phyloP scores from a whole-genome alignment of 106 monocot genomes.

The Cymbidium sinense region DNA sequence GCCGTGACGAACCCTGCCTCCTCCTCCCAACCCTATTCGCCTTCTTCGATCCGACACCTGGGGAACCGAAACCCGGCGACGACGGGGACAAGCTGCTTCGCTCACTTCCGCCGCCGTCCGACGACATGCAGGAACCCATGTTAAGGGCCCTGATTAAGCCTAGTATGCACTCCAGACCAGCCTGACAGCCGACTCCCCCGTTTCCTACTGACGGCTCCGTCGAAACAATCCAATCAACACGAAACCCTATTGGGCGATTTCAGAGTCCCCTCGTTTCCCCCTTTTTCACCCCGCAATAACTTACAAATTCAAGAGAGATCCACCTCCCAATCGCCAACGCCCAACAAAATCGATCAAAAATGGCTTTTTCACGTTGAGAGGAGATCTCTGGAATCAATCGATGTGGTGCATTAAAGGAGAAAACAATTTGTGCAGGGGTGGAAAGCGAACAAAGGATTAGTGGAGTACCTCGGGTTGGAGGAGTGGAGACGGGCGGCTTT shows the following conservation, averaged over 20 bases:
- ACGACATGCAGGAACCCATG: slow-evolving; percentile 28
- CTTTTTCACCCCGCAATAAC: background rate
- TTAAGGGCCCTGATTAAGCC: slow-evolving; percentile 26
- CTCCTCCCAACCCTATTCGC: background rate
- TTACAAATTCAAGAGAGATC: background rate
- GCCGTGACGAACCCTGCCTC: background rate
- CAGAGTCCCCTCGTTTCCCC: background rate
- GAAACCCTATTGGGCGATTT: background rate
- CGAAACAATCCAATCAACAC: background rate
- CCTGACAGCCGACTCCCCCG: slow-evolving; percentile 13
- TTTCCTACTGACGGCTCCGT: slow-evolving; percentile 6
- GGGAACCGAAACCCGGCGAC: background rate
- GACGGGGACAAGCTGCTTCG: background rate
- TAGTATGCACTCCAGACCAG: slow-evolving; percentile 27
- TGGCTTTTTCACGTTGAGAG: background rate
- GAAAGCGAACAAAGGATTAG: background rate
- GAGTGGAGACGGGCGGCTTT: background rate
- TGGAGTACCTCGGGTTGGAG: background rate
- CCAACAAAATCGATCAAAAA: background rate
- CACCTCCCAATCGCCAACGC: background rate
- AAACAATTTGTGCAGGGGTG: background rate
- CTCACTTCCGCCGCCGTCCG: slow-evolving; percentile 2
- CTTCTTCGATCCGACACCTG: background rate
- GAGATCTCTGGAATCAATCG: background rate
- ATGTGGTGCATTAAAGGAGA: background rate